Evolutionary conservation across 371 early-diverging fungal species (phyloP), one percentile per base, ranked within the genome.

Genomic region (Basidiobolus heterosporus): DNA sequence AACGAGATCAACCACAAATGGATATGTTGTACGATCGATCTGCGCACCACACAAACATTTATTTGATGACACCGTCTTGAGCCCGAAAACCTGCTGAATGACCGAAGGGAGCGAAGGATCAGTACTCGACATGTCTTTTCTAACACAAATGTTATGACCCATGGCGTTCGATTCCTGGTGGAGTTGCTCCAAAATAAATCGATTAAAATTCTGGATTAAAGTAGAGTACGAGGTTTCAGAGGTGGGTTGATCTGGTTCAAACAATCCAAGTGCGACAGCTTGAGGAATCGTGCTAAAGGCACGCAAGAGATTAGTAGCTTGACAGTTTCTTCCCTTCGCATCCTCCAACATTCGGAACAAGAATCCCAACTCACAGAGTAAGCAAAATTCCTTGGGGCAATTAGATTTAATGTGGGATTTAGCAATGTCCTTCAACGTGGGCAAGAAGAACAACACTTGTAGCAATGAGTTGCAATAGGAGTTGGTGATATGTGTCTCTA

Each of bases 361-460:
- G 47, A 91, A 88, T 0, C 91, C 92, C 14, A 93, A 69, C 50
- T 95, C 93, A 61, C 96, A 95, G 2, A 75, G 59, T 41, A 95
- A 56, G 43, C 96, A 95, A 47, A 67, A 69, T 23, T 81, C 79
- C 37, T 76, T 75, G 0, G 72, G 47, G 50, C 96, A 93, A 18
- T 57, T 52, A 0, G 64, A 59, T 7, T 65, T 65, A 45, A 86
- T 77, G 57, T 95, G 96, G 11, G 72, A 62, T 48, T 77, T 81
- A 16, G 75, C 73, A 1, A 88, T 53, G 4, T 65, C 62, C 18
- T 85, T 66, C 23, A 95, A 57, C 1, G 78, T 69, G 0, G 59
- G 57, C 0, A 66, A 75, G 53, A 80, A 89, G 51, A 69, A 87
- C 3, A 92, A 57, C n/a, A 80, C 66, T 60, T 93, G 94, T 15